These are phyloP conservation scores for Meyerozyma elateridarum DNA, from an alignment of 1,139 yeast species.

Conservation along the genomic window DNA sequence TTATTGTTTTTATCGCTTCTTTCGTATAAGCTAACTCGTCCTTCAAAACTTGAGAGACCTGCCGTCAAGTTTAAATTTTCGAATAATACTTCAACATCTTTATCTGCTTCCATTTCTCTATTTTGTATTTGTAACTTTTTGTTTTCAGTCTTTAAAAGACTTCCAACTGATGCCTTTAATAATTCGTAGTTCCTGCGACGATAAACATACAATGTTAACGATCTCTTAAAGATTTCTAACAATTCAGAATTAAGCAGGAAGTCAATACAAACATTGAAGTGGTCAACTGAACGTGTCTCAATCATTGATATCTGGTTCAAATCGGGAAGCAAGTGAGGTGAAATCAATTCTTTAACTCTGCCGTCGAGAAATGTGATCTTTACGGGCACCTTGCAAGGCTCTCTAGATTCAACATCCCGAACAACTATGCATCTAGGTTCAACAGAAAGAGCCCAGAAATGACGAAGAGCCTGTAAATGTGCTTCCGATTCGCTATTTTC, in stretches of 20 bases:
- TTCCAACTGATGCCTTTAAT: slow-evolving; percentile 31
- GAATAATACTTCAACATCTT: slow-evolving; percentile 21
- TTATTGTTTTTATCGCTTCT: slow-evolving; percentile 15
- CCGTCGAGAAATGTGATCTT: slow-evolving; percentile 42
- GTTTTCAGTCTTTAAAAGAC: slow-evolving; percentile 33
- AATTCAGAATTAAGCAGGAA: slow-evolving; percentile 34
- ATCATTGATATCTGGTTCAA: slow-evolving; percentile 43
- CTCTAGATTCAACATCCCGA: slow-evolving; percentile 60
- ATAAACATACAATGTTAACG: slow-evolving; percentile 48
- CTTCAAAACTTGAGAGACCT: slow-evolving; percentile 30
- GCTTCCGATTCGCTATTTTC: slow-evolving; percentile 44
- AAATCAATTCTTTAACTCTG: slow-evolving; percentile 18
- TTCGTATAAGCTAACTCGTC: slow-evolving; percentile 30
- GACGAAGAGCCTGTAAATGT: slow-evolving; percentile 81
- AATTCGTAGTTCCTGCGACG: slow-evolving; percentile 40
- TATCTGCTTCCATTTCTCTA: slow-evolving; percentile 23
- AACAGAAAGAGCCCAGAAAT: slow-evolving; percentile 86
- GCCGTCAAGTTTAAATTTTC: slow-evolving; percentile 21
- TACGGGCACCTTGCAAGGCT: slow-evolving; percentile 50
- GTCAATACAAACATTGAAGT: slow-evolving; percentile 42
- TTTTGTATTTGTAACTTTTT: slow-evolving; percentile 27
- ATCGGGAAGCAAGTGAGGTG: slow-evolving; percentile 74
- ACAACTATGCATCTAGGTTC: slow-evolving; percentile 77
- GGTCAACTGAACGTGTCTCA: slow-evolving; percentile 37
- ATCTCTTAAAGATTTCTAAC: slow-evolving; percentile 39